Percentiles rank a stretch among this genome's conserved stretches.
Conservation (phyloP, 345 rosid species). For the Eucalyptus cloeziana region DNA sequence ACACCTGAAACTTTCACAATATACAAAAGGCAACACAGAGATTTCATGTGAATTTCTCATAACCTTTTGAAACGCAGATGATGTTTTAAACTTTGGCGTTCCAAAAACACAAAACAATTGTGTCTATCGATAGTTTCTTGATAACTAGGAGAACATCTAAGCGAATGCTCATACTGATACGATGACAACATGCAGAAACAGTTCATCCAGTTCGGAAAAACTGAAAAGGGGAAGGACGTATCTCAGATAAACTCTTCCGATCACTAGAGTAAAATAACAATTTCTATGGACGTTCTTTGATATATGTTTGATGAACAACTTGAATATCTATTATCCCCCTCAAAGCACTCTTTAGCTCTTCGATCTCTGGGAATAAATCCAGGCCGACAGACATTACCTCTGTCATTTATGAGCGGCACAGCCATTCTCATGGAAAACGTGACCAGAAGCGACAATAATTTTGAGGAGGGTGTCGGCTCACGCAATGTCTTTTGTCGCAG, state of each 20-base stretch:
- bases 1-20: background rate
- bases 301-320: background rate
- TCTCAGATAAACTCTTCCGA: background rate
- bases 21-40: background rate
- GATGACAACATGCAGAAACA: background rate
- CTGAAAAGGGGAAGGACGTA: background rate
- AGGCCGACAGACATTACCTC: background rate
- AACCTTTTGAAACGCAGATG: background rate
- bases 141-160: background rate
- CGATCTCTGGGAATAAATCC: background rate
- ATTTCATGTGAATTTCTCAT: background rate
- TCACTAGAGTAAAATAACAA: background rate
- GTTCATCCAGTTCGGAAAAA: background rate
- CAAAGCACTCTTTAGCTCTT: background rate
- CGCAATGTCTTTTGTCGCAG: conserved; percentile 11
- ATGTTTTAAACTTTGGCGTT: background rate
- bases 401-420: background rate
- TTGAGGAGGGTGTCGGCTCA: background rate
- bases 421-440: background rate
- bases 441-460: background rate
- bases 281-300: background rate
- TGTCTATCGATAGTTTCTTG: background rate
- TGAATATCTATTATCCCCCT: background rate
- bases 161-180: background rate
- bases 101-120: background rate